Evolutionary conservation across 2,329 filamentous ascomycete genomes (phyloP).

Genomic region (Gaeumannomyces tritici): DNA sequence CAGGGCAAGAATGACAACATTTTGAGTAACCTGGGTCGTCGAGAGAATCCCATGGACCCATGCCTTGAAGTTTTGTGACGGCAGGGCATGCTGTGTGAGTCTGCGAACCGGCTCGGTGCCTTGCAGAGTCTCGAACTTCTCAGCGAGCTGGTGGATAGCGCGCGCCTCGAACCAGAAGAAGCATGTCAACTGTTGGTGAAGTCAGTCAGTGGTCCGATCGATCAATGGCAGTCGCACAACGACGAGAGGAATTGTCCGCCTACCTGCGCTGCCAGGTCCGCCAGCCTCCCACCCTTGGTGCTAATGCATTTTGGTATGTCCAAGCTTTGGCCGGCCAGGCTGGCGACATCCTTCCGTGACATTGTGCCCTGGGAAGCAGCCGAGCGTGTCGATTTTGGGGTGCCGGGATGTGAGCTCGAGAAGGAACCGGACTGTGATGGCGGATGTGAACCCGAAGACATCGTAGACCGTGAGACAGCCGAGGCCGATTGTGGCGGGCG

Average conservation of each 20-base stretch:
- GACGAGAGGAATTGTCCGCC: conserved; percentile 12
- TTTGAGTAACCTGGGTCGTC: conserved; percentile 92
- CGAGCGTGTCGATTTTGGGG: conserved; percentile 22
- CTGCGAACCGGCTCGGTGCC: conserved; percentile 31
- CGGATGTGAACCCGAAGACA: conserved; percentile 9
- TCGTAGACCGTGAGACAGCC: neutral
- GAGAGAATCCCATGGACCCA: conserved; percentile 88
- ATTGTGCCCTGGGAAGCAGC: conserved; percentile 17
- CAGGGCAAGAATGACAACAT: conserved; percentile 82
- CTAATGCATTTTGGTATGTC: conserved; percentile 71
- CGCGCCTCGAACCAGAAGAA: conserved; percentile 96
- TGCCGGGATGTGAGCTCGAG: conserved; percentile 25
- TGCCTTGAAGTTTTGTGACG: conserved; percentile 74
- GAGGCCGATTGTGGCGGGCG: conserved; percentile 5
- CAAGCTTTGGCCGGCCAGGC: conserved; percentile 47
- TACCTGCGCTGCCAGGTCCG: conserved; percentile 79
- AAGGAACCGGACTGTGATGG: conserved; percentile 17
- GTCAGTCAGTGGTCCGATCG: neutral
- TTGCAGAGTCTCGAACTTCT: conserved; percentile 42
- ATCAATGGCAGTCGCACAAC: conserved; percentile 5
- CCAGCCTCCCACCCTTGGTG: conserved; percentile 62
- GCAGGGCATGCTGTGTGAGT: conserved; percentile 63
- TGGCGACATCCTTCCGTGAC: conserved; percentile 13
- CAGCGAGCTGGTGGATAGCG: conserved; percentile 65
- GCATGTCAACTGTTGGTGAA: conserved; percentile 65